Conservation (phyloP, 1,139 yeast genomes). For the Candida mesenterica region DNA sequence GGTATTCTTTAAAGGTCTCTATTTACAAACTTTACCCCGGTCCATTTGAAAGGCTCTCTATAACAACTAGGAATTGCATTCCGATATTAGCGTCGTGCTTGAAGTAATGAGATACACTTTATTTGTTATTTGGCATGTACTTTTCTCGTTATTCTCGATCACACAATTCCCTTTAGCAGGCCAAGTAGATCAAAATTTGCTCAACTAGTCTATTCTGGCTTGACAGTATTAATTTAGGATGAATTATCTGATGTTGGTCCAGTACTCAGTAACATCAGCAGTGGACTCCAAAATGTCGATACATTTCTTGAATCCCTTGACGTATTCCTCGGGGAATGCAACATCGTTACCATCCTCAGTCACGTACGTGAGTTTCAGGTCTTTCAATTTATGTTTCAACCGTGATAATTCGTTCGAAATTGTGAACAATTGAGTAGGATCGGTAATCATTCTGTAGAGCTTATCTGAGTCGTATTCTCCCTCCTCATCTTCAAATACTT, state of each 20-base stretch:
- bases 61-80: too few species aligned
- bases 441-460: slow-evolving; percentile 48
- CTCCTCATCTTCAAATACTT: slow-evolving; percentile 43
- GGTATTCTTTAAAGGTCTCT: too few species aligned
- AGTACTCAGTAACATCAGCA: slow-evolving; percentile 79
- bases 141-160: too few species aligned
- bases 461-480: slow-evolving; percentile 40
- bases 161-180: too few species aligned
- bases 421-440: slow-evolving; percentile 57
- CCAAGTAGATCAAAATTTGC: too few species aligned
- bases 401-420: slow-evolving; percentile 59
- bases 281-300: slow-evolving; percentile 63
- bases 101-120: too few species aligned
- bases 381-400: slow-evolving; percentile 59
- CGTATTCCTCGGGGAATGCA: slow-evolving; percentile 50
- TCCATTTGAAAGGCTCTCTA: too few species aligned
- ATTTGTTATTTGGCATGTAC: too few species aligned
- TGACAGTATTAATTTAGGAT: background rate
- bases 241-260: slow-evolving; percentile 47
- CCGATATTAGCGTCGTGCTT: too few species aligned
- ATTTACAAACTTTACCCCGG: too few species aligned
- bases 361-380: slow-evolving; percentile 66
- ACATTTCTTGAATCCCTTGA: slow-evolving; percentile 56
- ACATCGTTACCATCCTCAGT: slow-evolving; percentile 64
- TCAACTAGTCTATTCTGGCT: background rate